Percentiles rank a stretch among this genome's conserved stretches.
Conservation (phyloP, 768 basidiomycete genomes). For the Peribolospora baueri region DNA sequence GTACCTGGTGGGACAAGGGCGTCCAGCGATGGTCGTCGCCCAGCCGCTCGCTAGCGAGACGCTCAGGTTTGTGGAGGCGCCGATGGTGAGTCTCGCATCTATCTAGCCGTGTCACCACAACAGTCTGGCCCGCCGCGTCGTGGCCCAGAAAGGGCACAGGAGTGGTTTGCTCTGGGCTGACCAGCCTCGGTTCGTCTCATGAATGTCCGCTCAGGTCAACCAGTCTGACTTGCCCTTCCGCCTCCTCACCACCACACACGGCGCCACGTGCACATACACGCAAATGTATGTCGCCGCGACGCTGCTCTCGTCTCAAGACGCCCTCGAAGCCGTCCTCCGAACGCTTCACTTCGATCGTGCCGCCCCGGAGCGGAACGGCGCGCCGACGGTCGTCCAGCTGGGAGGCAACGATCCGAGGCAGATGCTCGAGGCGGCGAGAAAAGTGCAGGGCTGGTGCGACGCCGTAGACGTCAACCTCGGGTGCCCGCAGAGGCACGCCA, state of each 20-base stretch:
- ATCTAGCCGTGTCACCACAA: too few species aligned
- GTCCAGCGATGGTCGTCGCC: too few species aligned
- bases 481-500: constrained; percentile 48
- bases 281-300: constrained; percentile 48
- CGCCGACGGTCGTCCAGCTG: constrained; percentile 44
- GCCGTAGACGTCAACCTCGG: constrained; percentile 49
- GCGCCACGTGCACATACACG: constrained; percentile 44
- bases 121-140: too few species aligned
- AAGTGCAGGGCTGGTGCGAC: constrained; percentile 25
- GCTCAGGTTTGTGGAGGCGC: too few species aligned
- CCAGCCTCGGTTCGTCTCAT: too few species aligned
- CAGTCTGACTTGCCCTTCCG: constrained; percentile 58
- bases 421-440: constrained; percentile 36
- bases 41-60: too few species aligned
- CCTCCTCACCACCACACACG: constrained; percentile 34
- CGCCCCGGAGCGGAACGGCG: constrained; percentile 13
- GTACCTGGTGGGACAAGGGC: too few species aligned
- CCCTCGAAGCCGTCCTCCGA: constrained; percentile 37
- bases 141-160: too few species aligned
- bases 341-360: constrained; percentile 25
- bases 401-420: constrained; percentile 44
- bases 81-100: too few species aligned
- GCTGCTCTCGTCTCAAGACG: constrained; percentile 38
- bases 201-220: constrained; percentile 22
- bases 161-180: too few species aligned